These are phyloP conservation scores for Solanum hybrid DNA, from an alignment of 305 asterid genomes.

Conservation along the genomic window DNA sequence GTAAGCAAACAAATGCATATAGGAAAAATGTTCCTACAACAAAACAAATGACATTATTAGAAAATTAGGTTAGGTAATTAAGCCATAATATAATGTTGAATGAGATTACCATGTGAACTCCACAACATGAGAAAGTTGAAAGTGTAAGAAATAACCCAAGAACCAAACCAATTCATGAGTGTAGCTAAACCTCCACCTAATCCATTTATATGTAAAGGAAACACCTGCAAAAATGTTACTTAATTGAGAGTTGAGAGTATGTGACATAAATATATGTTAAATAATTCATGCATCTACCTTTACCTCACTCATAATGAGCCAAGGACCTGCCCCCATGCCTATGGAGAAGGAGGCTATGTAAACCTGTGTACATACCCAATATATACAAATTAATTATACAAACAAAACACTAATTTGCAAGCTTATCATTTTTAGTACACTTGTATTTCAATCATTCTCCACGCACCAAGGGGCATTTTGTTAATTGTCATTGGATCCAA, in stretches of 20 bases:
- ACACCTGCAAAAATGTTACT: neutral
- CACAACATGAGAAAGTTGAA: neutral
- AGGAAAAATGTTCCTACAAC: conserved; percentile 56
- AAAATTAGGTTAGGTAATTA: neutral
- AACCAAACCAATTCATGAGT: neutral
- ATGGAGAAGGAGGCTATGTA: neutral
- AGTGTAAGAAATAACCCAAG: neutral
- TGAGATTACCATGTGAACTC: neutral
- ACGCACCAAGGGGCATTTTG: neutral
- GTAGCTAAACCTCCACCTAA: neutral
- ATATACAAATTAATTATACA: neutral
- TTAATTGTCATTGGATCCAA: neutral
- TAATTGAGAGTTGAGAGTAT: neutral
- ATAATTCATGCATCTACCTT: neutral
- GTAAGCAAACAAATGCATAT: conserved; percentile 38
- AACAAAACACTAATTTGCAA: neutral
- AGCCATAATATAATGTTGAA: too few species aligned
- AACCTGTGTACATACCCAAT: neutral
- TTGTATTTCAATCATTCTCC: neutral
- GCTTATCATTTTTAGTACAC: neutral
- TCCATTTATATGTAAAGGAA: neutral
- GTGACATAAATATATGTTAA: neutral
- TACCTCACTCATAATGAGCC: neutral
- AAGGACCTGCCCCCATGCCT: neutral
- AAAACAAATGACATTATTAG: neutral